Percentiles rank a stretch among this genome's conserved stretches.
Evolutionary conservation across 1,284 basidiomycete species (phyloP).

Genomic region (Tilletiopsis washingtonensis): DNA sequence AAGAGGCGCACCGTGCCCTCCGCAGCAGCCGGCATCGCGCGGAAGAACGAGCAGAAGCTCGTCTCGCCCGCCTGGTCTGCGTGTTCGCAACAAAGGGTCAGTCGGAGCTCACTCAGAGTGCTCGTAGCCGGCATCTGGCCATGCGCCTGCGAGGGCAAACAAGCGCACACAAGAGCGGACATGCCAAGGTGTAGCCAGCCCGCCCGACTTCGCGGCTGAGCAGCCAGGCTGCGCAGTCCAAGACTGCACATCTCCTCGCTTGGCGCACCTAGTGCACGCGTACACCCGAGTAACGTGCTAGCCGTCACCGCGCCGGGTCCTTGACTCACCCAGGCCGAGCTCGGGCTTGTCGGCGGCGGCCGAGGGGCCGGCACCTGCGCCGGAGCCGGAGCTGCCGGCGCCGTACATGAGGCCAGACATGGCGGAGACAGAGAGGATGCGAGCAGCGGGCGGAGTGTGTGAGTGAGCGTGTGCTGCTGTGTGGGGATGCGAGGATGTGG

Average conservation of each 20-base stretch:
- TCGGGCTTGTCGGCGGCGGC: slow-evolving; percentile 30
- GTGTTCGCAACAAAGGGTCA: not conserved
- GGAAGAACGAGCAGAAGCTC: slow-evolving; percentile 34
- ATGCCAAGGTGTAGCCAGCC: no score
- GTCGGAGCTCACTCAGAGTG: not conserved
- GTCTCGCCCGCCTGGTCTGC: slow-evolving; percentile 29
- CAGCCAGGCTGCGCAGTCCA: no score
- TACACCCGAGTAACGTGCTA: not conserved
- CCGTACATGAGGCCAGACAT: slow-evolving; percentile 46
- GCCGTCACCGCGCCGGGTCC: not conserved
- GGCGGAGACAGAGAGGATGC: no score
- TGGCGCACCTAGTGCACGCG: not conserved
- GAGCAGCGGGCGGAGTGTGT: no score
- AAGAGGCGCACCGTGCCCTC: slow-evolving; percentile 42
- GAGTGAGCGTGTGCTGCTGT: no score
- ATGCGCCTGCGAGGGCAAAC: not conserved
- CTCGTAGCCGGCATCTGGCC: not conserved
- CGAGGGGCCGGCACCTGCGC: slow-evolving; percentile 11
- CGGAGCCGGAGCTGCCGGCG: not conserved
- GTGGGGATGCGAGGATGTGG: no score
- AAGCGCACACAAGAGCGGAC: no score
- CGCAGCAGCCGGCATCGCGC: slow-evolving; percentile 16
- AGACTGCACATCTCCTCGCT: no score
- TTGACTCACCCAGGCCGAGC: slow-evolving; percentile 21
- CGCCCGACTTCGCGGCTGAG: no score